phyloP scores from a whole-genome alignment of 805 yeast genomes.

The Ogataea siamensis region DNA sequence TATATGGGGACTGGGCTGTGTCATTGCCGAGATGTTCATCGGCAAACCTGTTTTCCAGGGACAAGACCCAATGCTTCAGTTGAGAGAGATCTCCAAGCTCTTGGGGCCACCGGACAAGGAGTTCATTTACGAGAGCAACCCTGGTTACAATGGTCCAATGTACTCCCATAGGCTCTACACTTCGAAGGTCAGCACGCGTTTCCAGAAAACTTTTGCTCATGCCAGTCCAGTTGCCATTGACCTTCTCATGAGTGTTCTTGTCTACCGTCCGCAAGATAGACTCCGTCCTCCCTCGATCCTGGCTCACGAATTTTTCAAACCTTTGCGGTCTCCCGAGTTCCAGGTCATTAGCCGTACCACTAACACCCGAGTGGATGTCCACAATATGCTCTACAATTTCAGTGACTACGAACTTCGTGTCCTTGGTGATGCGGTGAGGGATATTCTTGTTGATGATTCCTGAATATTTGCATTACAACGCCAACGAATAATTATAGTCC shows the following conservation, averaged over 20 bases:
- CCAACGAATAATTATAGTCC: constrained; percentile 89
- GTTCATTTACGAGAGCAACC: constrained; percentile 71
- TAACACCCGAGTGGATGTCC: constrained; percentile 37
- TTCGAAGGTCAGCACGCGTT: constrained; percentile 32
- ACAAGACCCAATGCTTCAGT: constrained; percentile 80
- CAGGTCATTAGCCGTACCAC: constrained; percentile 34
- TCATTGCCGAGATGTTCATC: constrained; percentile 87
- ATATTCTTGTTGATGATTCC: constrained; percentile 24
- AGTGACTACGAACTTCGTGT: constrained; percentile 55
- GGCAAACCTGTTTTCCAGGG: constrained; percentile 97
- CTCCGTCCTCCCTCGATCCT: constrained; percentile 77
- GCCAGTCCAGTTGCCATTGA: constrained; percentile 88
- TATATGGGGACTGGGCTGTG: constrained; percentile 98
- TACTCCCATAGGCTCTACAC: constrained; percentile 54
- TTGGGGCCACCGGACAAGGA: constrained; percentile 83
- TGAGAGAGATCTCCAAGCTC: constrained; percentile 85
- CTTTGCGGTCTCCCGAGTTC: constrained; percentile 60
- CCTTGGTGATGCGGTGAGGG: constrained; percentile 27
- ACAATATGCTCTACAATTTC: constrained; percentile 59
- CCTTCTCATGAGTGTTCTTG: constrained; percentile 73
- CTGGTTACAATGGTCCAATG: constrained; percentile 72
- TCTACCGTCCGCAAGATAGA: constrained; percentile 86
- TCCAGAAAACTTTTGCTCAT: constrained; percentile 65
- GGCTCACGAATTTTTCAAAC: constrained; percentile 88
- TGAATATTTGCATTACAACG: constrained; percentile 33